Base-by-base conservation (phyloP, 2,329 filamentous ascomycete species). In the Thyridium curvatum region DNA sequence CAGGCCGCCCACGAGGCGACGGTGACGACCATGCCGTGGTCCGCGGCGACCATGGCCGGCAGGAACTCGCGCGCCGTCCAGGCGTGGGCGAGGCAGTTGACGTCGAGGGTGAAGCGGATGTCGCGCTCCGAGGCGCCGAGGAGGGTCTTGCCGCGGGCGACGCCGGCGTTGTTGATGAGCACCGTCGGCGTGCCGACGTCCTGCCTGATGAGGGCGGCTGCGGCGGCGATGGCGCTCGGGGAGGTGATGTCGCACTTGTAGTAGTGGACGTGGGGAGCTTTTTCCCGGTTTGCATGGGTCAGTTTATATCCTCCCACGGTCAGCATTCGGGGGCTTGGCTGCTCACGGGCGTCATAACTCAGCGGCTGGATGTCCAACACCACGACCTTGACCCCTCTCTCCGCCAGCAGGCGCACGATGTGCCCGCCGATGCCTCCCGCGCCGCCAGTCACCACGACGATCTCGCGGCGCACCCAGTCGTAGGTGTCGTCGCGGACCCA, bases 11-110 rank as follows among this genome's bases (percentile, higher is more conserved):
- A 67, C 2, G 74, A 80, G 12, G 84, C 77, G 16, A 88, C 71
- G 1, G 80, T 87, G 16, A 87, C 80, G 31, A 88, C 58, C 70
- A 84, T 84, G 43, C 84, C 84, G 61, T 88, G 83, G 61, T 86
- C 79, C 12, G 53, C 54, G 8, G 60, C 53, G 37, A 82, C 59
- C 71, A 89, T 83, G 46, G 62, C 55, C 0, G 84, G 84, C 2
- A 89, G 63, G 59, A 87, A 87, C 41, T 80, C 72, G 52, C 78
- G 74, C 7, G 72, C 62, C n/a, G 79, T 69, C 67, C 72, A 80
- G 65, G 33, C 40, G 60, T 83, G 82, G 3, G 79, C 68, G 26
- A 87, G 56, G 0, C 78, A 66, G 60, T 88, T 89, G 49, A 88
- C 79, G 42, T 80, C 78, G 56, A 87, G 86, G 37, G 81, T 84